These are phyloP conservation scores for Dactylellina haptotyla DNA, from an alignment of 2,329 filamentous ascomycete species.

Conservation along the genomic window DNA sequence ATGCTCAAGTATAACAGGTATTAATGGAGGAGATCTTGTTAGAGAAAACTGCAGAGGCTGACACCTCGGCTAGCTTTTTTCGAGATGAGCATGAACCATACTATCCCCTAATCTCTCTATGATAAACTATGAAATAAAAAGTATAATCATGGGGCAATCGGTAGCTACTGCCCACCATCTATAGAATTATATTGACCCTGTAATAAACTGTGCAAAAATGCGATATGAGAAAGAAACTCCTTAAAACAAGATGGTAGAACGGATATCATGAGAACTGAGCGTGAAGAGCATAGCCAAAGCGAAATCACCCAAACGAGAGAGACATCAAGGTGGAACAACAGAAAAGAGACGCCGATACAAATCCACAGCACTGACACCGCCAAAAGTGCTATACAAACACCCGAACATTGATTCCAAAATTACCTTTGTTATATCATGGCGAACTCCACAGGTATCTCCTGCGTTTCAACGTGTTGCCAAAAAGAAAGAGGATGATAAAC, in stretches of 20 bases:
- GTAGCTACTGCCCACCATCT: neutral
- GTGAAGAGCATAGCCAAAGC: neutral
- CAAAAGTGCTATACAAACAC: constrained; percentile 16
- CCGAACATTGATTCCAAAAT: neutral
- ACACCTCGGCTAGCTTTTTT: no score
- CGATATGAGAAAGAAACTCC: neutral
- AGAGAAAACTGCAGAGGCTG: no score
- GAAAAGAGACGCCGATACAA: constrained; percentile 30
- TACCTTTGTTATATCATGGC: no score
- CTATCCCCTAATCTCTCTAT: no score
- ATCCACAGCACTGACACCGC: constrained; percentile 1
- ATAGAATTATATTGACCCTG: neutral
- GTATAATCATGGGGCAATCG: neutral
- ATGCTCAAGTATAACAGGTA: no score
- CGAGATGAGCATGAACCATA: no score
- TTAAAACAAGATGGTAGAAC: constrained; percentile 18
- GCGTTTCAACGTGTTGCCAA: no score
- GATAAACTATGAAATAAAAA: neutral
- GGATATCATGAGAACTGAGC: constrained; percentile 28
- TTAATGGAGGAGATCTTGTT: no score
- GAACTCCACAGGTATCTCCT: no score
- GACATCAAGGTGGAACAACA: constrained; percentile 15
- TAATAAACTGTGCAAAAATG: neutral
- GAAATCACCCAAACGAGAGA: constrained; percentile 18
- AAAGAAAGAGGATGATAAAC: neutral